phyloP scores from a whole-genome alignment of 192 early-diverging fungal species.

The Backusella psychrophila region DNA sequence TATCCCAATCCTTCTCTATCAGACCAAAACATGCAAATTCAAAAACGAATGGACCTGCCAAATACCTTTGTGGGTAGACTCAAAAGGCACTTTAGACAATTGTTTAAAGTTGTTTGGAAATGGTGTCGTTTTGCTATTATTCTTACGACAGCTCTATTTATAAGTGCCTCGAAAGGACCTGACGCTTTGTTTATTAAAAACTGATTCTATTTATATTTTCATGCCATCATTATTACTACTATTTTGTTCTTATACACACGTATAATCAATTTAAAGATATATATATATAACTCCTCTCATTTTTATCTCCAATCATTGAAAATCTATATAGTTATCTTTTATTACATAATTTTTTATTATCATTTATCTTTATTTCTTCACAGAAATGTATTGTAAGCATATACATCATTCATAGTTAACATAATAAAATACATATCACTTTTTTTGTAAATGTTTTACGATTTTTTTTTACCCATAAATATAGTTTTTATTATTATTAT shows the following conservation, averaged over 20 bases:
- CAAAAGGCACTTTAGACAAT: background rate
- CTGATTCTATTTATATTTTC: background rate
- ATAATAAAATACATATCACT: background rate
- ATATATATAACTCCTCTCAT: background rate
- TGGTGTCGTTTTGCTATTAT: constrained; percentile 54
- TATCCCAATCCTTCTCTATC: constrained; percentile 16
- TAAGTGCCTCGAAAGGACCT: constrained; percentile 53
- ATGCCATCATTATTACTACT: background rate
- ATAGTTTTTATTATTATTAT: background rate
- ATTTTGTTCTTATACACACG: background rate
- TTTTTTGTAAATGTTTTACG: background rate
- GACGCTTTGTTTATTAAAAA: constrained; percentile 25
- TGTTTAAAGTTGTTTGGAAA: constrained; percentile 50
- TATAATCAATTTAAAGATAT: background rate
- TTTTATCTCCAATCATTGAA: background rate
- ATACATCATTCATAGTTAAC: background rate
- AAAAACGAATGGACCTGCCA: background rate
- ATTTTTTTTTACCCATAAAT: background rate
- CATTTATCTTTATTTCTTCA: background rate
- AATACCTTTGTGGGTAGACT: constrained; percentile 19
- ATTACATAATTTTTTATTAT: background rate
- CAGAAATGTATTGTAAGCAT: background rate
- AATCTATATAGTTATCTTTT: background rate
- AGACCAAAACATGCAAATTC: background rate
- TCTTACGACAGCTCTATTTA: constrained; percentile 45